Evolutionary conservation across 495 filamentous ascomycete genomes (phyloP).

Genomic region (Chaetomium cochliodes): DNA sequence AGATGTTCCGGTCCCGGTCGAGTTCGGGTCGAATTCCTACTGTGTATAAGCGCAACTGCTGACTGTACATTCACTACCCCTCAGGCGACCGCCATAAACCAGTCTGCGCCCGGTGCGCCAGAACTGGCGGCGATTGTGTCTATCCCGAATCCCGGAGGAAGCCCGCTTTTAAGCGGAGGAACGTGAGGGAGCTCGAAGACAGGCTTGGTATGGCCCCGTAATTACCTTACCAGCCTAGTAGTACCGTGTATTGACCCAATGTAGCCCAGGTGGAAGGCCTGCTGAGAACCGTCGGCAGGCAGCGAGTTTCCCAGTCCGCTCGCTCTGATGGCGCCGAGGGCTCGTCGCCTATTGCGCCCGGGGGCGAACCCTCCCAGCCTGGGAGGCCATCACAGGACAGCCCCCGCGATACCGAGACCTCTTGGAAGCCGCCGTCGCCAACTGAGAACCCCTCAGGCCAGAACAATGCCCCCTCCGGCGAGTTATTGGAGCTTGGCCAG

Average conservation of each 20-base stretch:
- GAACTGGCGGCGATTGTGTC: conserved; percentile 67
- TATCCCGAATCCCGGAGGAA: conserved; percentile 85
- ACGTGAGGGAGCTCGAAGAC: conserved; percentile 82
- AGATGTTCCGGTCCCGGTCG: conserved; percentile 8
- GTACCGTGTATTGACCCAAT: conserved; percentile 5
- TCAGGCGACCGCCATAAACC: conserved; percentile 59
- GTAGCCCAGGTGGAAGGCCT: conserved; percentile 50
- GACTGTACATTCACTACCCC: conserved; percentile 6
- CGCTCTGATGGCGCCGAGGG: neutral
- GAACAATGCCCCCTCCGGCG: conserved; percentile 15
- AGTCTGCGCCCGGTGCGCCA: conserved; percentile 70
- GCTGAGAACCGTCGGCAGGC: conserved; percentile 39
- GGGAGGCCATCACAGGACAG: conserved; percentile 1
- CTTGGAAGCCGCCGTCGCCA: conserved; percentile 11
- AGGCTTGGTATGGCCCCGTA: conserved; percentile 58
- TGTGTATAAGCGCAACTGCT: conserved; percentile 18
- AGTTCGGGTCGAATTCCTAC: neutral
- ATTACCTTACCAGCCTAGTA: neutral
- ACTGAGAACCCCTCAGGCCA: neutral
- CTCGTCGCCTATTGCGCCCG: conserved; percentile 11
- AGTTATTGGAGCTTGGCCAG: conserved; percentile 43
- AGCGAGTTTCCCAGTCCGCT: neutral
- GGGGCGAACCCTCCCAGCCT: neutral
- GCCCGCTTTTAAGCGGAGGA: conserved; percentile 82
- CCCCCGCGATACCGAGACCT: neutral